These are phyloP conservation scores for Heliamphora exappendiculata DNA, from an alignment of 148 eudicot genomes.

Conservation along the genomic window DNA sequence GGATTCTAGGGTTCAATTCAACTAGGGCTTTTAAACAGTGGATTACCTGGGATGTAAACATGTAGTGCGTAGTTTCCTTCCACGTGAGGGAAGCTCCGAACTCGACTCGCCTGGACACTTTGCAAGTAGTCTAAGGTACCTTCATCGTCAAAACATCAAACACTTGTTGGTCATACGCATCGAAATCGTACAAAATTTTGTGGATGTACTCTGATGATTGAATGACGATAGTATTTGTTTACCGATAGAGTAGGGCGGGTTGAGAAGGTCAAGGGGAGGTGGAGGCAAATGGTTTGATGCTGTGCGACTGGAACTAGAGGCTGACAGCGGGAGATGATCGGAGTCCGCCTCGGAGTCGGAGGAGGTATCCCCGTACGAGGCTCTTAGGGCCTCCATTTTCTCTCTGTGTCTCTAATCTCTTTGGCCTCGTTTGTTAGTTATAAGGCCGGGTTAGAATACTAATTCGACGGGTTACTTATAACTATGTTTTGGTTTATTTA, in stretches of 20 bases:
- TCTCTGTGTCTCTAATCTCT: slow-evolving; percentile 12
- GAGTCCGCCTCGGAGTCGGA: slow-evolving; percentile 53
- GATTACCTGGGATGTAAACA: slow-evolving; percentile 76
- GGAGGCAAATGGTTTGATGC: slow-evolving; percentile 50
- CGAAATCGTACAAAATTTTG: background rate
- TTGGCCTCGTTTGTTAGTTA: background rate
- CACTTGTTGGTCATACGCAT: slow-evolving; percentile 17
- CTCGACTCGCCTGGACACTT: slow-evolving; percentile 36
- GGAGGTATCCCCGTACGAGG: slow-evolving; percentile 61
- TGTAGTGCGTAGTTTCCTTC: slow-evolving; percentile 90
- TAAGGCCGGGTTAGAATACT: no score
- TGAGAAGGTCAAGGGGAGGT: slow-evolving; percentile 73
- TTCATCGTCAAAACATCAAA: slow-evolving; percentile 26
- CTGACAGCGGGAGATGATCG: background rate
- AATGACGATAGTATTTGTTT: slow-evolving; percentile 9
- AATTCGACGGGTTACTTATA: no score
- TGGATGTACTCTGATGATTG: background rate
- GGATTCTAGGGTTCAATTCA: background rate
- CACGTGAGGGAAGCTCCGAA: slow-evolving; percentile 83
- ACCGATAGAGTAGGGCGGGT: slow-evolving; percentile 54
- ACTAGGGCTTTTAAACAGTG: background rate
- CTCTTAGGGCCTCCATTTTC: slow-evolving; percentile 66
- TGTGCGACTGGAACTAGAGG: background rate
- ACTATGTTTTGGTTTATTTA: no score
- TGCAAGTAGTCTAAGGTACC: slow-evolving; percentile 35